Conservation (phyloP, 169 alveolate genomes). For the Plasmodium cynomolgi region DNA sequence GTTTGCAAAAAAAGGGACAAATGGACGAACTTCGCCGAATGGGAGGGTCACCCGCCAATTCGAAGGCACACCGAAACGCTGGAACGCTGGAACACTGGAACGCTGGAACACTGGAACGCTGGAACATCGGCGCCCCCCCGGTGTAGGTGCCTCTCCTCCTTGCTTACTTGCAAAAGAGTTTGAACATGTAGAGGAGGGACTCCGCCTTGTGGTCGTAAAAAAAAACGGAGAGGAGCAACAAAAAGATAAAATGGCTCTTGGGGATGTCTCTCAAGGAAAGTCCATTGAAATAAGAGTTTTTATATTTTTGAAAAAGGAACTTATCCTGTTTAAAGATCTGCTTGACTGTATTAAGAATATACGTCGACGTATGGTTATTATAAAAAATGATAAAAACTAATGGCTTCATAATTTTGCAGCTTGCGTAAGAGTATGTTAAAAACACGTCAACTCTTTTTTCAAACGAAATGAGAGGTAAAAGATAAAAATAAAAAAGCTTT, state of each 20-base stretch:
- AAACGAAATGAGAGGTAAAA: conserved; percentile 56
- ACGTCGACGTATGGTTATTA: conserved; percentile 10
- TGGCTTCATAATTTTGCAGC: conserved; percentile 50
- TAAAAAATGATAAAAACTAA: conserved; percentile 35
- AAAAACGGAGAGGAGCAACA: conserved; percentile 36
- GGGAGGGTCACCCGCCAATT: background rate
- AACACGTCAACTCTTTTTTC: conserved; percentile 61
- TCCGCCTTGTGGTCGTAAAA: conserved; percentile 41
- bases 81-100: background rate
- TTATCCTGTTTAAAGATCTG: conserved; percentile 1
- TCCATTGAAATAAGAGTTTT: conserved; percentile 36
- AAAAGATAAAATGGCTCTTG: conserved; percentile 38
- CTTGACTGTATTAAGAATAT: conserved; percentile 17
- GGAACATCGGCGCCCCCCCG: background rate
- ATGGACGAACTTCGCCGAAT: background rate
- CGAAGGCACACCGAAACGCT: background rate
- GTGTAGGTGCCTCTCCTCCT: background rate
- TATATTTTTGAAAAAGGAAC: conserved; percentile 48
- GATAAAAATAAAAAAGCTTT: conserved; percentile 43
- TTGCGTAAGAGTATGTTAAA: conserved; percentile 36
- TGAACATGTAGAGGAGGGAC: conserved; percentile 41
- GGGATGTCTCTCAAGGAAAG: conserved; percentile 36
- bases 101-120: background rate
- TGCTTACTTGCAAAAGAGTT: conserved; percentile 47
- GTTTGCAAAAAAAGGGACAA: background rate